Evolutionary conservation across 1,139 yeast species (phyloP).

Genomic region (Zygotorulaspora mrakii): DNA sequence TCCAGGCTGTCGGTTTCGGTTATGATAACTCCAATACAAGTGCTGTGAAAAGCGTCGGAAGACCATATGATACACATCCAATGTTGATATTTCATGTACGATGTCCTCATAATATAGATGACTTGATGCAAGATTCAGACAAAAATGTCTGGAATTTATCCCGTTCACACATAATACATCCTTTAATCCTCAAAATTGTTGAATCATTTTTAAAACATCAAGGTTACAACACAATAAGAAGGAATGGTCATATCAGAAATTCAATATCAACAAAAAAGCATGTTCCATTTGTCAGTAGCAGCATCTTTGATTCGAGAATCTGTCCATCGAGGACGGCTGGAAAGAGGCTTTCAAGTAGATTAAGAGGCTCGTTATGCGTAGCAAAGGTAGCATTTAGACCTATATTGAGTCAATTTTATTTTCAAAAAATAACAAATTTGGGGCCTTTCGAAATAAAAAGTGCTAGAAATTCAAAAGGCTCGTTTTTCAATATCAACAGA

Average conservation of each 20-base stretch:
- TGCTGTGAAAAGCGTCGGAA: constrained; percentile 31
- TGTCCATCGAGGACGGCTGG: too few relatives aligned
- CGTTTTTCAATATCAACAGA: background rate
- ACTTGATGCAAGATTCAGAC: constrained; percentile 44
- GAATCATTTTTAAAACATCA: constrained; percentile 34
- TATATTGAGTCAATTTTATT: too few relatives aligned
- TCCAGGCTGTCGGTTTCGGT: constrained; percentile 32
- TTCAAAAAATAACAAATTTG: too few relatives aligned
- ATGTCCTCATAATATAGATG: constrained; percentile 38
- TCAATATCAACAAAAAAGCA: background rate
- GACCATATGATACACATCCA: constrained; percentile 37
- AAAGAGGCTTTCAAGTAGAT: too few relatives aligned
- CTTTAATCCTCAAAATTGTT: constrained; percentile 37
- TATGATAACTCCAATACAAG: constrained; percentile 13
- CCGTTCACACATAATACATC: constrained; percentile 33
- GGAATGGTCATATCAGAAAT: background rate
- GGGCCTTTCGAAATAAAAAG: too few relatives aligned
- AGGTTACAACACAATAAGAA: constrained; percentile 21
- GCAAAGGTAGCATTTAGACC: too few relatives aligned
- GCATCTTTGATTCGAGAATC: too few relatives aligned
- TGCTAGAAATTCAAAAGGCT: background rate
- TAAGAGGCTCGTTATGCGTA: too few relatives aligned
- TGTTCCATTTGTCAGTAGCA: too few relatives aligned
- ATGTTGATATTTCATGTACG: constrained; percentile 40
- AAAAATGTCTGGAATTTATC: constrained; percentile 37